A percentile compares a stretch with the other conserved stretches of the same genome.
phyloP scores from a whole-genome alignment of 306 rosid genomes.

The Medicago arabica region DNA sequence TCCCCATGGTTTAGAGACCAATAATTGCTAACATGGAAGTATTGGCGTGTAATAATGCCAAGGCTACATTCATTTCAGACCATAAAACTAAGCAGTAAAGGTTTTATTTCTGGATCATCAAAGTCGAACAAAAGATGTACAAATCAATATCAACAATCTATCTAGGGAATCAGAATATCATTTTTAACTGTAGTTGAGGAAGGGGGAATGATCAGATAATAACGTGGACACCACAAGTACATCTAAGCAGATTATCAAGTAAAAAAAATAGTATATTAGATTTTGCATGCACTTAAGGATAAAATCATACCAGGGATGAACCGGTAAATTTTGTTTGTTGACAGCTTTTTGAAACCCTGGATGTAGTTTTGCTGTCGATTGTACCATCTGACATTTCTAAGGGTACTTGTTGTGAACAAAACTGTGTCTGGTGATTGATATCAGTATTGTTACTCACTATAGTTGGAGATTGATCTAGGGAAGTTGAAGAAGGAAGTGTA shows the following conservation, averaged over 20 bases:
- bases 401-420: constrained; percentile 50
- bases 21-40: constrained; percentile 7
- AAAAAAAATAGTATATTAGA: constrained; percentile 19
- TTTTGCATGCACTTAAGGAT: constrained; percentile 36
- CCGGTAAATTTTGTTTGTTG: constrained; percentile 48
- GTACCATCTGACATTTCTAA: constrained; percentile 49
- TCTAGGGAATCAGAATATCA: constrained; percentile 27
- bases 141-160: constrained; percentile 1
- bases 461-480: constrained; percentile 41
- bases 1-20: constrained; percentile 19
- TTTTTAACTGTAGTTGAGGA: constrained; percentile 17
- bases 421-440: constrained; percentile 45
- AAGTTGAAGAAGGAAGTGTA: constrained; percentile 46
- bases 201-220: constrained; percentile 16
- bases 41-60: constrained; percentile 10
- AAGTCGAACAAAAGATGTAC: constrained; percentile 1
- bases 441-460: constrained; percentile 45
- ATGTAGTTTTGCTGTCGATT: constrained; percentile 45
- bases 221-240: constrained; percentile 21
- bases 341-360: constrained; percentile 46
- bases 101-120: constrained; percentile 19
- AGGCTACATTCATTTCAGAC: constrained; percentile 11
- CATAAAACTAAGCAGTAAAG: not conserved
- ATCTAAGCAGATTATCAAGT: constrained; percentile 23
- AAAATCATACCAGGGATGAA: constrained; percentile 60